These are phyloP conservation scores for Trichoderma orchidacearum DNA, from an alignment of 495 filamentous ascomycete species.

Conservation along the genomic window DNA sequence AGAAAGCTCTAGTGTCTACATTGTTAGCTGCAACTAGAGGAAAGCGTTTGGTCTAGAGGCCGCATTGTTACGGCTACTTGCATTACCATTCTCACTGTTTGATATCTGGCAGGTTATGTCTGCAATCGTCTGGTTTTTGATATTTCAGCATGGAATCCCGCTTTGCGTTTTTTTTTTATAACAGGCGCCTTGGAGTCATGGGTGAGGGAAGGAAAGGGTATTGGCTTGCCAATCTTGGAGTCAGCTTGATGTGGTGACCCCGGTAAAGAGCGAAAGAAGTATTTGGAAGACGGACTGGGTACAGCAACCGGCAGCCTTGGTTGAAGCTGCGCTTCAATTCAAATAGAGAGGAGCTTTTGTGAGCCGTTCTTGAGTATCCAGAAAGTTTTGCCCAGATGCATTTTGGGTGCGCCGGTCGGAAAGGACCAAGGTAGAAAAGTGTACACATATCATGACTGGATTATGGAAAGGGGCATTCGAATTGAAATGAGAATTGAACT, in stretches of 20 bases:
- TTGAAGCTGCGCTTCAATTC: not conserved
- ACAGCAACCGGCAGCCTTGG: not conserved
- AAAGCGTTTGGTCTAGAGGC: not conserved
- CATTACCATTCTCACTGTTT: not conserved
- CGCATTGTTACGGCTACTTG: not conserved
- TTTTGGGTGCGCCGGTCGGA: not conserved
- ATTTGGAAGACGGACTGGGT: not conserved
- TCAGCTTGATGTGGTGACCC: not conserved
- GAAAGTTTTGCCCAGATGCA: not conserved
- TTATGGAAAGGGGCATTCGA: not conserved
- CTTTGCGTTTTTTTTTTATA: not conserved
- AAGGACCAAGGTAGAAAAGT: not conserved
- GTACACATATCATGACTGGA: not conserved
- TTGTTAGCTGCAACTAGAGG: not conserved
- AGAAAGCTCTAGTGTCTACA: not conserved
- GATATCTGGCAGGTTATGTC: conserved; percentile 1
- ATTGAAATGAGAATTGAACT: not conserved
- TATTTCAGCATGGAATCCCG: not conserved
- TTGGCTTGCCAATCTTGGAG: not conserved
- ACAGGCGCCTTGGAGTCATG: not conserved
- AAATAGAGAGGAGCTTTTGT: not conserved
- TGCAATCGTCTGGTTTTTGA: not conserved
- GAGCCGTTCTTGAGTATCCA: not conserved
- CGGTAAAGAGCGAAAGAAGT: not conserved
- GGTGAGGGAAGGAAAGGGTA: not conserved